Base-by-base conservation (phyloP, 805 yeast species). In the Wickerhamiella sorbophila region DNA sequence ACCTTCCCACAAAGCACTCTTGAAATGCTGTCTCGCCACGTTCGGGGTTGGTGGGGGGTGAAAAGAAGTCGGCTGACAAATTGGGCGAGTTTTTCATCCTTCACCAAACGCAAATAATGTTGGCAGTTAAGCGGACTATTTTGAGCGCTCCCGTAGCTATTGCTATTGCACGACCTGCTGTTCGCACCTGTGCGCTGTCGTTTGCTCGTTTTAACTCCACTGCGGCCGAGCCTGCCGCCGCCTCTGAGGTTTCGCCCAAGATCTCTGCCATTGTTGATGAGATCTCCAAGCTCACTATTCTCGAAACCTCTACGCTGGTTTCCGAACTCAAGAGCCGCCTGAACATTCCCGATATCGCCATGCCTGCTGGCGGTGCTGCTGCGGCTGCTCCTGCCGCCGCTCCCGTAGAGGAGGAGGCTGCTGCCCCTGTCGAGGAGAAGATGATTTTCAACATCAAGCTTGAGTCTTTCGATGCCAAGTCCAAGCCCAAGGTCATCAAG, bases 401-500 rank as follows among this genome's bases (percentile, higher is more conserved):
- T 5, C 77, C 76, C 29, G 79, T 75, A 33, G 74, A 71, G 33
- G 87, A 75, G 46, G 91, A 70, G 48, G 84, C 68, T 47, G 83
- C 75, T 54, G 80, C 77, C 56, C 93, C 84, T 55, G 85, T 69
- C 47, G 93, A 86, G 64, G 96, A 86, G 66, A 81, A 88, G 73
- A 83, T 95, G 50, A 83, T 91, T 51, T 91, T 91, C 69, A 71
- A 84, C 57, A 67, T 88, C 61, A 91, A 88, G 68, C 76, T 88
- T 57, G 97, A 88, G 62, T 74, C 88, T 33, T 87, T 91, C 55
- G 98, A 91, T 56, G 75, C 97, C 45, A 87, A 86, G 68, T 65
- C 94, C 44, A 91, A 91, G 72, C 95, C 99, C 46, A 91, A 91
- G 79, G 76, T 91, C 63, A 91, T 91, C 62, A 91, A 91, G 71